phyloP scores from a whole-genome alignment of 306 rosid species.

The Cicer bijugum region DNA sequence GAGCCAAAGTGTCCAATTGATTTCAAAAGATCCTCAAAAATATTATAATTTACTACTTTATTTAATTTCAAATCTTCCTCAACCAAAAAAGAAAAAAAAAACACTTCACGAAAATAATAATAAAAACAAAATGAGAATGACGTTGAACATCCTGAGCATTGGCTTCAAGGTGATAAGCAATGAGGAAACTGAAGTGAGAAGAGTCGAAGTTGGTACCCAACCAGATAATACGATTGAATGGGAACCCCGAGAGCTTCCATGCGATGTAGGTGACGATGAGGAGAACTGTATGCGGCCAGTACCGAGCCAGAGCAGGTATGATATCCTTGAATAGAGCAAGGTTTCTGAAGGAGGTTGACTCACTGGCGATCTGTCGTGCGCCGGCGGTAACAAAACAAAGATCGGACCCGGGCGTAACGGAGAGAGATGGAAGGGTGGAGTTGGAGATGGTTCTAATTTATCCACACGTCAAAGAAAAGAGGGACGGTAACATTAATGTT shows the following conservation, averaged over 20 bases:
- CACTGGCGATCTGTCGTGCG: constrained; percentile 72
- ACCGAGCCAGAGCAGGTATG: constrained; percentile 63
- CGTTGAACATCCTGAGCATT: constrained; percentile 97
- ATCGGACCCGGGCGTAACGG: constrained; percentile 76
- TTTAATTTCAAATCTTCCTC: no score
- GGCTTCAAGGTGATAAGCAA: constrained; percentile 89
- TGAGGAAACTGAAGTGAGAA: constrained; percentile 81
- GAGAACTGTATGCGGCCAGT: constrained; percentile 61
- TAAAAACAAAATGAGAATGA: constrained; percentile 23
- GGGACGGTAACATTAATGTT: no score
- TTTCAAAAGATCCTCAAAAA: no score
- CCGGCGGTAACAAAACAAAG: constrained; percentile 89
- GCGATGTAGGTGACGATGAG: constrained; percentile 79
- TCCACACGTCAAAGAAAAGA: no score
- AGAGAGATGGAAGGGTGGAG: no score
- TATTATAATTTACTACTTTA: no score
- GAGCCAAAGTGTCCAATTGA: no score
- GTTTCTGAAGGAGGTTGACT: constrained; percentile 81
- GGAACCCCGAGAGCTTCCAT: constrained; percentile 90
- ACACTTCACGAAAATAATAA: neutral
- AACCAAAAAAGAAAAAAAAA: no score
- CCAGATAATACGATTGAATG: constrained; percentile 79
- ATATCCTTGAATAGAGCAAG: constrained; percentile 60
- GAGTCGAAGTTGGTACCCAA: constrained; percentile 94
- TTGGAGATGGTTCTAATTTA: no score